Conservation (phyloP, 2,329 filamentous ascomycete genomes). For the Aspergillus brasiliensis region DNA sequence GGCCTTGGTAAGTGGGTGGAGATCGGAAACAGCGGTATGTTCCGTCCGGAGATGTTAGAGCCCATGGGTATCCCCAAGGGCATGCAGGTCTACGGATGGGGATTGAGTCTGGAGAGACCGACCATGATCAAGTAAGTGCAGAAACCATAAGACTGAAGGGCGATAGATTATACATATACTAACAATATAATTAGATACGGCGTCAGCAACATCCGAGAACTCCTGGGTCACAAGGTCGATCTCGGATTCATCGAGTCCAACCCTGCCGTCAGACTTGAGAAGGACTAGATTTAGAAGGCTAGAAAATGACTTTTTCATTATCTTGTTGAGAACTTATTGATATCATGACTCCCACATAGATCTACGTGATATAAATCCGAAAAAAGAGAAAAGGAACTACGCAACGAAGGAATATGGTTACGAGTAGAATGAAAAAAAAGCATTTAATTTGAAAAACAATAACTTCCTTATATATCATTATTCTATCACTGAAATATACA, state of each 20-base stretch:
- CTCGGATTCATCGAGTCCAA: constrained; percentile 89
- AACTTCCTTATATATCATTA: too few species aligned
- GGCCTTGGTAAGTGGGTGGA: constrained; percentile 90
- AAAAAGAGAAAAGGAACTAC: background rate
- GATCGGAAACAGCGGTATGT: constrained; percentile 98
- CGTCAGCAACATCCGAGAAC: constrained; percentile 86
- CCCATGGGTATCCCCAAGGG: constrained; percentile 91
- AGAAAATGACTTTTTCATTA: constrained; percentile 8
- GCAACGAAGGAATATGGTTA: background rate
- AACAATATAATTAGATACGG: constrained; percentile 53
- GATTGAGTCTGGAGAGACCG: constrained; percentile 85
- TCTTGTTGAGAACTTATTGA: background rate
- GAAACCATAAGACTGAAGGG: too few species aligned
- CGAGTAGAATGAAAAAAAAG: constrained; percentile 3
- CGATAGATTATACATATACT: too few species aligned
- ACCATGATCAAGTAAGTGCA: constrained; percentile 89
- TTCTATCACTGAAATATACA: too few species aligned
- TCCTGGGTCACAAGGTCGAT: constrained; percentile 94
- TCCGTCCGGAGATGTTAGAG: constrained; percentile 95
- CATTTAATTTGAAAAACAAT: background rate
- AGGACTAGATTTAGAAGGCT: constrained; percentile 58
- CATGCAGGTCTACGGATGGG: constrained; percentile 92
- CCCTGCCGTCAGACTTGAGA: constrained; percentile 85
- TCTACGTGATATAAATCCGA: background rate
- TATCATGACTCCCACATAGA: background rate